Evolutionary conservation across 148 eudicot species (phyloP).

Genomic region (Rhododendron simsii): DNA sequence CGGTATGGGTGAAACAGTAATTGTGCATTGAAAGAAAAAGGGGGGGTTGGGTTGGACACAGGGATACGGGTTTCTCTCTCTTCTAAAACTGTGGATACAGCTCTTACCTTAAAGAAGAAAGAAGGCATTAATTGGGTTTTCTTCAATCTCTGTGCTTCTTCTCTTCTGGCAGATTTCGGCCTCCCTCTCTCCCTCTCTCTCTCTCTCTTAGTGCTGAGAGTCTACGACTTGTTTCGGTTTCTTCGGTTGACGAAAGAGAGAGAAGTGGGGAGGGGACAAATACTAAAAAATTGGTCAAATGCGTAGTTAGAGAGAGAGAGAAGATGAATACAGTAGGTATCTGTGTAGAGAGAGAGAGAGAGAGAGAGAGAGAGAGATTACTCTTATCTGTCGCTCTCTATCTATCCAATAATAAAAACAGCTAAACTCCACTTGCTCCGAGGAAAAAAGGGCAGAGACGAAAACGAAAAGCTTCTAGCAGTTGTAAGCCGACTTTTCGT

Average conservation of each 20-base stretch:
- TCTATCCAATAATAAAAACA: not conserved
- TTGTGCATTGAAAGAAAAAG: not conserved
- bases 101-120: slow-evolving; percentile 28
- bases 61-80: not conserved
- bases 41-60: not conserved
- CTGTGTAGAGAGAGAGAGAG: not conserved
- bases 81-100: not conserved
- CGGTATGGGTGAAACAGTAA: not conserved
- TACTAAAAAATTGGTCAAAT: slow-evolving; percentile 7
- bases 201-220: slow-evolving; percentile 2
- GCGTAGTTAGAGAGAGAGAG: not conserved
- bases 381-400: not conserved
- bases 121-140: slow-evolving; percentile 18
- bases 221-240: slow-evolving; percentile 16
- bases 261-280: slow-evolving; percentile 9
- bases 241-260: slow-evolving; percentile 37
- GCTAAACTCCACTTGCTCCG: not conserved
- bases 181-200: not conserved
- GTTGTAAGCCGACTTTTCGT: not conserved
- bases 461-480: not conserved
- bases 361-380: not conserved
- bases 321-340: not conserved
- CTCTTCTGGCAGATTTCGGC: slow-evolving; percentile 8
- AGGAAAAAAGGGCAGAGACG: not conserved
- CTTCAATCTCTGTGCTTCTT: slow-evolving; percentile 12